Percentiles rank a stretch among this genome's conserved stretches.
Conservation (phyloP, 1,284 basidiomycete genomes). For the Sanghuangporus weigelae region DNA sequence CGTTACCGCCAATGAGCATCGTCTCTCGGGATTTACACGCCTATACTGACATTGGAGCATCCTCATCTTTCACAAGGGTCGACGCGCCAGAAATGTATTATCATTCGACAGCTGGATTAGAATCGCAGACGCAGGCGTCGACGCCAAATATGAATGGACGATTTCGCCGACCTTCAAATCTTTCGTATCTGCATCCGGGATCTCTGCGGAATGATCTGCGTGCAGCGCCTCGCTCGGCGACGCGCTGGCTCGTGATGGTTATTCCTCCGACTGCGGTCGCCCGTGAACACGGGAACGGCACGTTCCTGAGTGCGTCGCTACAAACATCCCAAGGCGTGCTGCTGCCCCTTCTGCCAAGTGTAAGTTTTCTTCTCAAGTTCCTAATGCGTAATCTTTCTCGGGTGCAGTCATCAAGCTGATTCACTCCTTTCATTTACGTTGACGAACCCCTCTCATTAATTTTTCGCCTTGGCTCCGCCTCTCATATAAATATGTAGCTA, state of each 20-base stretch:
- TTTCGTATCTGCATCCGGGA: constrained; percentile 53
- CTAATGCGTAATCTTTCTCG: constrained; percentile 1
- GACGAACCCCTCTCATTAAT: neutral
- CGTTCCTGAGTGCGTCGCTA: constrained; percentile 54
- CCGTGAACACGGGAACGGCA: constrained; percentile 52
- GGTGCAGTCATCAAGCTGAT: neutral
- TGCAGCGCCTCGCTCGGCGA: constrained; percentile 32
- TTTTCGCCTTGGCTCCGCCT: neutral
- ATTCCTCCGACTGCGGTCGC: constrained; percentile 57
- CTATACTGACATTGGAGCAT: constrained; percentile 21
- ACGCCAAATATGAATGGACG: constrained; percentile 26
- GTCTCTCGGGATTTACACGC: constrained; percentile 23
- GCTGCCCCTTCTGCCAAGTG: constrained; percentile 72
- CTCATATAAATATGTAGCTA: constrained; percentile 40
- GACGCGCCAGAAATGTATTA: constrained; percentile 9
- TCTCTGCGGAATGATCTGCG: constrained; percentile 47
- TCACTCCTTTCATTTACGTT: neutral
- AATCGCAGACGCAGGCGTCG: constrained; percentile 18
- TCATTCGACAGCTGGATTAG: constrained; percentile 13
- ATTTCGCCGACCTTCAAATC: constrained; percentile 42
- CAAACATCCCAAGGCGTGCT: constrained; percentile 63
- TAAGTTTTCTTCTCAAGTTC: constrained; percentile 31
- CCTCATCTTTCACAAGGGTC: constrained; percentile 9
- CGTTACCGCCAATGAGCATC: constrained; percentile 19
- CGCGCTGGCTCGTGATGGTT: constrained; percentile 61